A percentile compares a stretch with the other conserved stretches of the same genome.
Conservation (phyloP, 2,329 filamentous ascomycete genomes). For the Aspergillus candidus region DNA sequence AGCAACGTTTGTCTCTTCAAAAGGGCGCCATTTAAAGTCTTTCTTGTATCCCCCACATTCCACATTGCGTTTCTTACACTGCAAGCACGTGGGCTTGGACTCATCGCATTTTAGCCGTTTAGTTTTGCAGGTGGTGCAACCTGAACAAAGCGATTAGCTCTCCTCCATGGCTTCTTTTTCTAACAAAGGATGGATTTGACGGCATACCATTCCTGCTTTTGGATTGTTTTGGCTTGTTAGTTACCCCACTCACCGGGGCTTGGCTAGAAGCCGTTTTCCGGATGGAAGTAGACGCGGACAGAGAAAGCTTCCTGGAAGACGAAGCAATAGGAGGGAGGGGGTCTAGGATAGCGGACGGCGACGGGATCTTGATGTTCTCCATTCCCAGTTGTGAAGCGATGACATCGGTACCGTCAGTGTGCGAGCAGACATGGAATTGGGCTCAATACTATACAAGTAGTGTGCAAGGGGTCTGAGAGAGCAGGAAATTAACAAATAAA, state of each 20-base stretch:
- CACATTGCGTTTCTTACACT: conserved; percentile 61
- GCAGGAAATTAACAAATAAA: not conserved
- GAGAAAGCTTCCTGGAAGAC: conserved; percentile 19
- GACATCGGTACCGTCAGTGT: conserved; percentile 6
- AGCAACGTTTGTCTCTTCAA: conserved; percentile 56
- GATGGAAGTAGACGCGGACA: conserved; percentile 22
- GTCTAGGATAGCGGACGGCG: conserved; percentile 50
- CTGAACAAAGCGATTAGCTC: conserved; percentile 37
- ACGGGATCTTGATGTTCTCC: conserved; percentile 57
- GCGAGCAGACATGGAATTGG: conserved; percentile 1
- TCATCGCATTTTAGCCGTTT: conserved; percentile 71
- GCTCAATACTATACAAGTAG: not conserved
- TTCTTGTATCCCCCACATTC: conserved; percentile 67
- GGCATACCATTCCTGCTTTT: conserved; percentile 68
- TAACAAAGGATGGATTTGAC: conserved; percentile 7
- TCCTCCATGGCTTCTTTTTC: not conserved
- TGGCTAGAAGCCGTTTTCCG: conserved; percentile 13
- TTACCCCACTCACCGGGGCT: conserved; percentile 5
- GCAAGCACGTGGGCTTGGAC: conserved; percentile 61
- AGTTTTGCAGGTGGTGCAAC: conserved; percentile 67
- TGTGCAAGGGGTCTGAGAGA: not conserved
- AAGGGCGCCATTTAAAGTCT: conserved; percentile 68
- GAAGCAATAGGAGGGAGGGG: conserved; percentile 23
- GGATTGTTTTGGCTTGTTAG: conserved; percentile 61
- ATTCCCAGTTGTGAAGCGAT: conserved; percentile 32